Evolutionary conservation across 257 asterid species (phyloP), one percentile per base, ranked within the genome.

Genomic region (Oldenlandia corymbosa): DNA sequence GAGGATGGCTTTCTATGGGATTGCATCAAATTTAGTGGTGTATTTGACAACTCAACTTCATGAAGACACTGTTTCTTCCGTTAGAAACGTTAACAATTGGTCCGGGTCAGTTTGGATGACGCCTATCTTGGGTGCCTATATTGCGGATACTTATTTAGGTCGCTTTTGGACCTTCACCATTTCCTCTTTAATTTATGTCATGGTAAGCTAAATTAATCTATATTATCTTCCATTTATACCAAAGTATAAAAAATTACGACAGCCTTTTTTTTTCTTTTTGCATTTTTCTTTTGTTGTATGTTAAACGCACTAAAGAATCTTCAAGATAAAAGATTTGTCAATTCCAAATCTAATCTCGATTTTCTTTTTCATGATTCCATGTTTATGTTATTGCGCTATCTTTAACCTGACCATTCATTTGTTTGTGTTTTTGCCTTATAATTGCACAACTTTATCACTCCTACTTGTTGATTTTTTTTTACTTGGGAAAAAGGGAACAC

Each of bases 31-130:
- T 64, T 49, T 90, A 39, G 96, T 90, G 76, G 93, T 87, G 10
- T 87, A 87, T 58, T 81, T 90, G 72, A 90, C 97, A 39, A 90
- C 83, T 16, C 88, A 85, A 69, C 88, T 90, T 34, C 96, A 83
- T 21, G 97, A 87, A 73, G 97, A 90, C 75, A 90, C 87, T 0
- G 86, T 90, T 71, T 51, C 89, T 31, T 87, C 97, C 0, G 88
- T 90, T 11, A 75, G 95, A 61, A 90, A 85, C 56, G 96, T 90
- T 2, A 87, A 90, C 71, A 85, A 90, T 58, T 90, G 97, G 97
- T 80, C 97, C 0, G 97, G 97, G 21, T 69, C 92, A 2, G 95
- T 88, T 1, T 90, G 97, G 97, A 85, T 90, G 39, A 90, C 96
- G 48, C 97, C 97, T 9, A 86, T 90, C 12, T 68, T 90, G 18